phyloP scores from a whole-genome alignment of 768 basidiomycete genomes.

The Rhodotorula diobovata region DNA sequence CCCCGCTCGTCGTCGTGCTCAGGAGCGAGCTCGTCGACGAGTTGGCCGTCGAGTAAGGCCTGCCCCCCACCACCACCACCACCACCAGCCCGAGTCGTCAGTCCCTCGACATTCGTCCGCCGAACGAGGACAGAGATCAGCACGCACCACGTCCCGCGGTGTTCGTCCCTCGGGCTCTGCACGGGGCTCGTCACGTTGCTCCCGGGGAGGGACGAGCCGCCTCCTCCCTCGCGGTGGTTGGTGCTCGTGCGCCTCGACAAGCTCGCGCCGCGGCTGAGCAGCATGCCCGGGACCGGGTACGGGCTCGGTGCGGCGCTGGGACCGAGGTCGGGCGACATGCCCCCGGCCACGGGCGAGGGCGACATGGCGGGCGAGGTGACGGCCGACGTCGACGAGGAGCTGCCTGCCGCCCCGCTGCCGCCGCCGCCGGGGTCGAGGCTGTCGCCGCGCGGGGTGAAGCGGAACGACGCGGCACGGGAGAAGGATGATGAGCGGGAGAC shows the following conservation, averaged over 20 bases:
- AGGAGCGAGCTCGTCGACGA: slow-evolving; percentile 18
- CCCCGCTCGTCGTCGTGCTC: slow-evolving; percentile 15
- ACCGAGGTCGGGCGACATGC: background rate
- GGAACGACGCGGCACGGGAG: slow-evolving; percentile 32
- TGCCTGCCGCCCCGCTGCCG: no score
- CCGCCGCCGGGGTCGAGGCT: background rate
- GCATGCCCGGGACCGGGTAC: background rate
- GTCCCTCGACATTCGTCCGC: background rate
- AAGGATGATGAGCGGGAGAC: slow-evolving; percentile 22
- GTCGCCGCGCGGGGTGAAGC: slow-evolving; percentile 25
- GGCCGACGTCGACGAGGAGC: background rate
- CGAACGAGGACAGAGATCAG: background rate
- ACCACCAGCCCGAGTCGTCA: no score
- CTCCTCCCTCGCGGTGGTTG: background rate
- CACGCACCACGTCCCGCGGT: slow-evolving; percentile 28
- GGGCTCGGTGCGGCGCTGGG: background rate
- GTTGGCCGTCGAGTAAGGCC: slow-evolving; percentile 40
- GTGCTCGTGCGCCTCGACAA: background rate
- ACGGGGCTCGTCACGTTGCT: slow-evolving; percentile 9
- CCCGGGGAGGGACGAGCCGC: background rate
- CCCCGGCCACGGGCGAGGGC: background rate
- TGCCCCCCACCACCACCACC: background rate
- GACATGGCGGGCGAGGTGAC: background rate
- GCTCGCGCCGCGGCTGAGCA: background rate
- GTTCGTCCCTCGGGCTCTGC: slow-evolving; percentile 15